A percentile compares a stretch with the other conserved stretches of the same genome.
Conservation (phyloP, 2,329 filamentous ascomycete genomes). For the Colletotrichum lini region DNA sequence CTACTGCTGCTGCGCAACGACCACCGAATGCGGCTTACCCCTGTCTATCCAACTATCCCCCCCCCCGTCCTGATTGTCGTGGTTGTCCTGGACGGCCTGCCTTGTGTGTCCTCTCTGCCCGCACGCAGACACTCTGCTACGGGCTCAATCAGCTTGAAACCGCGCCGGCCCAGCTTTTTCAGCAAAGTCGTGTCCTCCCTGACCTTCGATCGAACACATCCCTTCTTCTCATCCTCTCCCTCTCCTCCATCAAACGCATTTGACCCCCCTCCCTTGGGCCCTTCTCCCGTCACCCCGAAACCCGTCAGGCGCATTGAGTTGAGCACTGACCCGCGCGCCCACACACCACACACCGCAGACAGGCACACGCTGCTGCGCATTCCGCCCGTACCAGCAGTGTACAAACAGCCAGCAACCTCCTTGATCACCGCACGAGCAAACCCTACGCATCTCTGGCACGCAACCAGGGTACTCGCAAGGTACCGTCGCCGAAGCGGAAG, state of each 20-base stretch:
- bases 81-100: conserved; percentile 20
- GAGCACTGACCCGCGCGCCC: conserved; percentile 37
- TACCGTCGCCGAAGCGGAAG: background rate
- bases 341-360: conserved; percentile 16
- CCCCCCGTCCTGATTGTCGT: conserved; percentile 27
- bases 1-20: conserved; percentile 25
- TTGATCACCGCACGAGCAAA: conserved; percentile 18
- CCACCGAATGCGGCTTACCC: conserved; percentile 11
- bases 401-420: conserved; percentile 26
- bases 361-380: background rate
- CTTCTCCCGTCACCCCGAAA: conserved; percentile 37
- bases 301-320: conserved; percentile 43
- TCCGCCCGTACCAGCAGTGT: background rate
- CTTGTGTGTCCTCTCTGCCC: conserved; percentile 7
- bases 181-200: conserved; percentile 29
- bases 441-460: conserved; percentile 14
- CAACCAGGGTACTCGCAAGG: conserved; percentile 7
- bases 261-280: conserved; percentile 10
- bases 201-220: conserved; percentile 39
- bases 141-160: conserved; percentile 42
- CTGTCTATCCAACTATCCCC: conserved; percentile 21
- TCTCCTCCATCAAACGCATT: conserved; percentile 8
- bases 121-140: conserved; percentile 39
- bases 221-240: conserved; percentile 28
- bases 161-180: conserved; percentile 32